Evolutionary conservation across 768 basidiomycete genomes (phyloP).

Genomic region (Coprinopsis marcescibilis): DNA sequence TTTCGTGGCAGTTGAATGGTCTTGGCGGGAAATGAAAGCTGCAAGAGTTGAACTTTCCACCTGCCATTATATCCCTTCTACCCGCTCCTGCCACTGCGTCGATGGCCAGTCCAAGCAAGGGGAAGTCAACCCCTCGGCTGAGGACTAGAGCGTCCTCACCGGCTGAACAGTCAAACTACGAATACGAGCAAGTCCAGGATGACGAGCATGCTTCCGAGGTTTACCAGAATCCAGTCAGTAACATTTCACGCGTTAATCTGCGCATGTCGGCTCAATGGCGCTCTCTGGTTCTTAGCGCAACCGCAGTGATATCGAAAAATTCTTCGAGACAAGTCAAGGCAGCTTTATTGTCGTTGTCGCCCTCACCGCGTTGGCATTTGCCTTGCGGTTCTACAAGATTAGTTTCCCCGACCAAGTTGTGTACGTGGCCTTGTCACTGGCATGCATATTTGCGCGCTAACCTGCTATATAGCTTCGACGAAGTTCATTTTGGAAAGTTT

Average conservation of each 20-base stretch:
- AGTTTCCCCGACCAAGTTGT: slow-evolving; percentile 93
- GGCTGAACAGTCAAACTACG: slow-evolving; percentile 15
- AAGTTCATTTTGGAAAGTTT: slow-evolving; percentile 99
- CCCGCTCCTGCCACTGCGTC: slow-evolving; percentile 15
- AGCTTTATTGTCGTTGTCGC: slow-evolving; percentile 57
- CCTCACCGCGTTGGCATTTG: slow-evolving; percentile 74
- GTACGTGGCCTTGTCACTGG: slow-evolving; percentile 39
- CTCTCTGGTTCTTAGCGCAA: slow-evolving; percentile 32
- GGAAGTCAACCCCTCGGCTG: slow-evolving; percentile 18
- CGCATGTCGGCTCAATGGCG: background rate
- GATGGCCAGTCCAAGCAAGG: slow-evolving; percentile 28
- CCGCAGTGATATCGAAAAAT: slow-evolving; percentile 54
- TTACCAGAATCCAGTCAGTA: slow-evolving; percentile 45
- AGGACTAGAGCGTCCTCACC: slow-evolving; percentile 12
- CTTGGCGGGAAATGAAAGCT: slow-evolving; percentile 1
- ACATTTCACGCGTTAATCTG: background rate
- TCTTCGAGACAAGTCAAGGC: slow-evolving; percentile 57
- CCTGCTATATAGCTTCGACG: slow-evolving; percentile 67
- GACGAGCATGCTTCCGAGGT: slow-evolving; percentile 48
- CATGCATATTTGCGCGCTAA: background rate
- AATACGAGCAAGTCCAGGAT: slow-evolving; percentile 34
- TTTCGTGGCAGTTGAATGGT: background rate
- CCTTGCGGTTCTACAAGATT: slow-evolving; percentile 89
- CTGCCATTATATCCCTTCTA: slow-evolving; percentile 12
- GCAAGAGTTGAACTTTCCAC: slow-evolving; percentile 10